phyloP scores from a whole-genome alignment of 1,139 yeast genomes.

The Hemisphaericaspora xylanilytica region DNA sequence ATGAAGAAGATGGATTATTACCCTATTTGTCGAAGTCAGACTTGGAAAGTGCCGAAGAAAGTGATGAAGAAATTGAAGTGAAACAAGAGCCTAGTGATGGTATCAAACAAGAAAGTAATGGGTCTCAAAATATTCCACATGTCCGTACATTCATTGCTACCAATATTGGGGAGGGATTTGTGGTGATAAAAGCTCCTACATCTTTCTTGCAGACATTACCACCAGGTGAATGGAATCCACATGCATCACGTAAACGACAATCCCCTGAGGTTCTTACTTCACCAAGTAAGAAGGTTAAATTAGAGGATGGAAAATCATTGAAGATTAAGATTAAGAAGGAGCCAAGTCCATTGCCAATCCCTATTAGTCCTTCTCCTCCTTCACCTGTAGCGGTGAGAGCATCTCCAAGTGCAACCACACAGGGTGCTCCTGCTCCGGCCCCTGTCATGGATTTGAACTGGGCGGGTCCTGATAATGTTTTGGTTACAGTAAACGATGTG shows the following conservation, averaged over 20 bases:
- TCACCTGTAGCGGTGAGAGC: background rate
- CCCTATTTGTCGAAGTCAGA: slow-evolving; percentile 81
- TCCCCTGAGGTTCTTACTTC: slow-evolving; percentile 20
- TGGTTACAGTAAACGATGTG: slow-evolving; percentile 71
- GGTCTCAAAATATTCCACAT: slow-evolving; percentile 9
- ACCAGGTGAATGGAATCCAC: slow-evolving; percentile 81
- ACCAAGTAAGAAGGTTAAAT: slow-evolving; percentile 43
- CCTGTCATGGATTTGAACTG: slow-evolving; percentile 29
- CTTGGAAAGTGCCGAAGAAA: slow-evolving; percentile 56
- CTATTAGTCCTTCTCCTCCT: slow-evolving; percentile 7
- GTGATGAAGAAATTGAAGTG: slow-evolving; percentile 33
- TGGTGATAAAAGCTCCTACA: slow-evolving; percentile 63
- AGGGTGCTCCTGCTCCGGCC: too few relatives aligned
- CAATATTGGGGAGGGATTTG: slow-evolving; percentile 60
- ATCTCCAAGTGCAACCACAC: slow-evolving; percentile 9
- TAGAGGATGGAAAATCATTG: slow-evolving; percentile 21
- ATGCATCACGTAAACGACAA: slow-evolving; percentile 49
- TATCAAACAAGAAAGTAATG: slow-evolving; percentile 13
- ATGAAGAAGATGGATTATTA: slow-evolving; percentile 54
- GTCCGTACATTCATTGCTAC: slow-evolving; percentile 45
- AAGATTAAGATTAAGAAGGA: slow-evolving; percentile 10
- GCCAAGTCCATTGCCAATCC: slow-evolving; percentile 12
- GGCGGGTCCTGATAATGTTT: slow-evolving; percentile 41
- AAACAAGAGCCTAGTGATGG: slow-evolving; percentile 46
- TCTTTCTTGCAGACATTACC: slow-evolving; percentile 68